A percentile compares a stretch with the other conserved stretches of the same genome.
Conservation (phyloP, 345 rosid species). For the Ricinus communis region DNA sequence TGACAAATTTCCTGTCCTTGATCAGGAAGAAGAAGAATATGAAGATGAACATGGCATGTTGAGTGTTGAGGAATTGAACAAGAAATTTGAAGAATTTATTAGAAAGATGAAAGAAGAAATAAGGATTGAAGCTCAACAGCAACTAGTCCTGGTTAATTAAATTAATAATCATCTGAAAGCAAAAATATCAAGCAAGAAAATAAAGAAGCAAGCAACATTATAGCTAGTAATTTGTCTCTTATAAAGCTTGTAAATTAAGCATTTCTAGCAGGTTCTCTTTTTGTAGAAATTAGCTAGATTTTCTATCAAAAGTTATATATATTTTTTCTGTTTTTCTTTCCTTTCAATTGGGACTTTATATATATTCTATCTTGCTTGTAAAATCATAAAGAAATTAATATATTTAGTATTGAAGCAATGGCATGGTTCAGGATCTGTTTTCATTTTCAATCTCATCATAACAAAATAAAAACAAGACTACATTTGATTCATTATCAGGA, state of each 20-base stretch:
- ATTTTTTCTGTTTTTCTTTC: not conserved
- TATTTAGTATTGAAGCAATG: too few relatives aligned
- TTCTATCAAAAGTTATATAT: too few relatives aligned
- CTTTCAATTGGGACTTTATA: not conserved
- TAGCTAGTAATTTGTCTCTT: not conserved
- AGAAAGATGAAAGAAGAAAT: constrained; percentile 78
- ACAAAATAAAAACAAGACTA: too few relatives aligned
- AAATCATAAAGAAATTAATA: not conserved
- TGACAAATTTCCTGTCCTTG: not conserved
- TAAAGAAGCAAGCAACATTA: not conserved
- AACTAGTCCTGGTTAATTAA: constrained; percentile 49
- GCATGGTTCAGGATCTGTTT: too few relatives aligned
- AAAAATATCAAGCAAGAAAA: not conserved
- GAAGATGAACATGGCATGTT: constrained; percentile 36
- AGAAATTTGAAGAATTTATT: constrained; percentile 86
- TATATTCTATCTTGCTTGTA: not conserved
- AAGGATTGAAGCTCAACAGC: constrained; percentile 60
- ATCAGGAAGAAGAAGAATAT: constrained; percentile 5
- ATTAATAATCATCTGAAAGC: not conserved
- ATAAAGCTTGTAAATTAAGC: constrained; percentile 1
- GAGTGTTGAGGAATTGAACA: constrained; percentile 69
- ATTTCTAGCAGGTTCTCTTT: not conserved
- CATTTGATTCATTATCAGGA: too few relatives aligned
- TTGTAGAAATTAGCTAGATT: not conserved
- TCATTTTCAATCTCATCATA: not conserved